These are phyloP conservation scores for Ceratopteris richardii DNA, from an alignment of 75 land plant genomes.

Conservation along the genomic window DNA sequence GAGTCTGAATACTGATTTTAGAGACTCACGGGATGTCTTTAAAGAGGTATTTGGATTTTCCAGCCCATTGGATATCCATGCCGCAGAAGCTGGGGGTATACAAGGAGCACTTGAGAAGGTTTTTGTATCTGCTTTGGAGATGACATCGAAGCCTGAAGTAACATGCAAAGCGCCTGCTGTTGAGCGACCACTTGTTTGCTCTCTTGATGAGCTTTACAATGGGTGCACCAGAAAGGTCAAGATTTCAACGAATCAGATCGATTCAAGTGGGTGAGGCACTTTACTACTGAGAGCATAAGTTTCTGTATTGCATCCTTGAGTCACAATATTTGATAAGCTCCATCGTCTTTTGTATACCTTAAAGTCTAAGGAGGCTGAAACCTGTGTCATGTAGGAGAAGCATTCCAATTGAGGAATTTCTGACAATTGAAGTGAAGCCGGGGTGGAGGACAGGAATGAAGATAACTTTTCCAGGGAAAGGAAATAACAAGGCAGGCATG, in stretches of 20 bases:
- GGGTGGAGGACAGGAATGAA: constrained; percentile 56
- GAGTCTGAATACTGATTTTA: not conserved
- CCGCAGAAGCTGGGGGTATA: not conserved
- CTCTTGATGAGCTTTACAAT: constrained; percentile 58
- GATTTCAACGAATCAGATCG: constrained; percentile 34
- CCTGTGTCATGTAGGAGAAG: not conserved
- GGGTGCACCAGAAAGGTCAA: constrained; percentile 51
- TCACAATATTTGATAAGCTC: too few species aligned
- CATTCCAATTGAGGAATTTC: constrained; percentile 8
- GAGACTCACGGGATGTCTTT: constrained; percentile 30
- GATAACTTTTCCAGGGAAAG: constrained; percentile 42
- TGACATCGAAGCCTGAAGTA: not conserved
- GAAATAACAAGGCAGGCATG: constrained; percentile 30
- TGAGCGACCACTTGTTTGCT: constrained; percentile 44
- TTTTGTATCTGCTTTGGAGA: constrained; percentile 2
- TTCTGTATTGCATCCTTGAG: not conserved
- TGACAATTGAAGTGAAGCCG: constrained; percentile 37
- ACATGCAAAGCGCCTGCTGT: constrained; percentile 31
- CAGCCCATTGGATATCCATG: constrained; percentile 17
- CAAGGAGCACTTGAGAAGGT: constrained; percentile 7
- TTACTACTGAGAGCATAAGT: not conserved
- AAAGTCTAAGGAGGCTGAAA: too few species aligned
- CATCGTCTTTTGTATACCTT: too few species aligned
- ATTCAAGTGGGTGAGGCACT: constrained; percentile 34
- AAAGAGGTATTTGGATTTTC: constrained; percentile 15